Percentiles rank a stretch among this genome's conserved stretches.
Evolutionary conservation across 2,329 filamentous ascomycete species (phyloP).

Genomic region (Ampelomyces quisqualis): DNA sequence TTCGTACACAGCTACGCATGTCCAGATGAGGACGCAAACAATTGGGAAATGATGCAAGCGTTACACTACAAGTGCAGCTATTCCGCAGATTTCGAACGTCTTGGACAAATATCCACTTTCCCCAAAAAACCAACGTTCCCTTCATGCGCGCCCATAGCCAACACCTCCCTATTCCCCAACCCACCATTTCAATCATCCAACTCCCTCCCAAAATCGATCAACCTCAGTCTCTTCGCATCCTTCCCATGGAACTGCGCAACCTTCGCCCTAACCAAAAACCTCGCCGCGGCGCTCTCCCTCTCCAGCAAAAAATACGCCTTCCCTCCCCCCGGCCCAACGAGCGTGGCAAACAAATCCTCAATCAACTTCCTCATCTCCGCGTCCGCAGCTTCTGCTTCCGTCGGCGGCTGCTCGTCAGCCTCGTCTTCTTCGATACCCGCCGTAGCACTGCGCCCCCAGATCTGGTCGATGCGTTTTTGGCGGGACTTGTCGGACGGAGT

Average conservation of each 20-base stretch:
- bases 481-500: conserved; percentile 35
- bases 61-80: too few species aligned
- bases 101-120: too few species aligned
- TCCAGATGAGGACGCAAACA: too few species aligned
- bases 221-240: conserved; percentile 53
- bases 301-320: conserved; percentile 52
- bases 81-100: too few species aligned
- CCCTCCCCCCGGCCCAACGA: conserved; percentile 37
- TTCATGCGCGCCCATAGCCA: too few species aligned
- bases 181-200: conserved; percentile 36
- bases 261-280: conserved; percentile 57
- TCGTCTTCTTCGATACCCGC: conserved; percentile 24
- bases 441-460: conserved; percentile 45
- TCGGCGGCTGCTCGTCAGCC: conserved; percentile 29
- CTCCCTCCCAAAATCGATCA: conserved; percentile 55
- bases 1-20: too few species aligned
- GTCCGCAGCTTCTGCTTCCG: conserved; percentile 52
- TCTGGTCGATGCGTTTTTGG: conserved; percentile 55
- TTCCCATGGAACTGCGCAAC: conserved; percentile 58
- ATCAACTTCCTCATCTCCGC: conserved; percentile 51
- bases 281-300: conserved; percentile 54
- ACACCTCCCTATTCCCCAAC: not conserved
- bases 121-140: too few species aligned
- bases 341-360: conserved; percentile 49
- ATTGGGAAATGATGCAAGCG: too few species aligned